A percentile compares a stretch with the other conserved stretches of the same genome.
Evolutionary conservation across 306 rosid species (phyloP).

Genomic region (Herpetospermum pedunculosum): DNA sequence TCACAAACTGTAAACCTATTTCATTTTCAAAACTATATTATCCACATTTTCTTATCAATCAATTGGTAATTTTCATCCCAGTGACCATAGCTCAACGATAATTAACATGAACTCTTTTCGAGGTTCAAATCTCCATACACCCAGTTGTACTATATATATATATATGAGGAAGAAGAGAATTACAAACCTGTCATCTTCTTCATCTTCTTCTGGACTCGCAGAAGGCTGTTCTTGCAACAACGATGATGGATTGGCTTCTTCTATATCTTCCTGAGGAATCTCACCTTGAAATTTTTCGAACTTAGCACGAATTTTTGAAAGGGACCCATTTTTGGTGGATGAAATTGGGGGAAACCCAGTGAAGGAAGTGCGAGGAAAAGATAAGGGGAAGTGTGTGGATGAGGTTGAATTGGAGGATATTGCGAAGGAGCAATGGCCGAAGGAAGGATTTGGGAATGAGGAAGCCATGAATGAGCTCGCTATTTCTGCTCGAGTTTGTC

Average conservation of each 20-base stretch:
- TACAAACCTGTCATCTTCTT: conserved; percentile 74
- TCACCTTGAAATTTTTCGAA: conserved; percentile 71
- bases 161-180: not conserved
- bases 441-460: conserved; percentile 31
- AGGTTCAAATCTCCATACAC: no score
- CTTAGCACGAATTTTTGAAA: conserved; percentile 52
- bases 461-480: conserved; percentile 36
- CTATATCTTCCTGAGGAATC: conserved; percentile 17
- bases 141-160: no score
- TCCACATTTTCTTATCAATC: no score
- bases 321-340: conserved; percentile 13
- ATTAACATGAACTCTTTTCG: no score
- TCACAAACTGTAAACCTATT: no score
- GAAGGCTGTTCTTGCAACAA: conserved; percentile 16
- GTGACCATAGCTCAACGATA: no score
- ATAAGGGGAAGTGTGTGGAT: conserved; percentile 32
- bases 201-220: conserved; percentile 15
- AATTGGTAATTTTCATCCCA: no score
- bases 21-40: no score
- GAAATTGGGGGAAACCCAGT: conserved; percentile 20
- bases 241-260: conserved; percentile 22
- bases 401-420: conserved; percentile 33
- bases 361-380: conserved; percentile 28
- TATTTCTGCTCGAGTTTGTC: not conserved
- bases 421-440: conserved; percentile 17